These are phyloP conservation scores for Lizonia empirigonia DNA, from an alignment of 2,329 filamentous ascomycete genomes.

Conservation along the genomic window DNA sequence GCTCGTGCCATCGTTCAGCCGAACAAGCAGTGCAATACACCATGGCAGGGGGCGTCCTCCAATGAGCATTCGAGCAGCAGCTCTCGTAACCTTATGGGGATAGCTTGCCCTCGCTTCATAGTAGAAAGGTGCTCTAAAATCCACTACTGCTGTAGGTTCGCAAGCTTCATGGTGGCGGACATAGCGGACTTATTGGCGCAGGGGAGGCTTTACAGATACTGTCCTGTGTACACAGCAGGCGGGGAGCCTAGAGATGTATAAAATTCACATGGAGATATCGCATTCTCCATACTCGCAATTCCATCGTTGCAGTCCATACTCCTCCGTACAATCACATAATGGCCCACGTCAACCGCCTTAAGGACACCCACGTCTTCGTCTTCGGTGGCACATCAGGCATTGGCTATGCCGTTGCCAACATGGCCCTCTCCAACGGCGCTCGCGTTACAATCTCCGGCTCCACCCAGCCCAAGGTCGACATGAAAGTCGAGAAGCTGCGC, in stretches of 20 bases:
- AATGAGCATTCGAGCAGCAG: neutral
- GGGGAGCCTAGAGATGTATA: neutral
- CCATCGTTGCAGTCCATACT: no score
- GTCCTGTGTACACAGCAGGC: neutral
- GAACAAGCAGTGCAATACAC: neutral
- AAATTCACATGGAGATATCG: neutral
- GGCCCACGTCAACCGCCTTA: conserved; percentile 55
- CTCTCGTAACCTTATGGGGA: neutral
- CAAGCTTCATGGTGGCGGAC: neutral
- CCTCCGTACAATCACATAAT: conserved; percentile 16
- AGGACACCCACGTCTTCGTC: conserved; percentile 59
- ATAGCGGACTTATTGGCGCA: neutral
- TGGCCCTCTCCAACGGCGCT: conserved; percentile 60
- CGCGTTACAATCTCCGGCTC: conserved; percentile 66
- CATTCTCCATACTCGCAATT: no score
- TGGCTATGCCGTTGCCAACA: conserved; percentile 65
- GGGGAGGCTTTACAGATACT: neutral
- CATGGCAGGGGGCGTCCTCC: neutral
- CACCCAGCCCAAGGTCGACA: conserved; percentile 56
- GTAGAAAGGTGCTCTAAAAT: neutral
- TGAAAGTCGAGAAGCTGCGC: conserved; percentile 55
- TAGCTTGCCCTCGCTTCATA: neutral
- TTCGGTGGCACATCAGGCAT: conserved; percentile 71
- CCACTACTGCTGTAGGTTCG: neutral
- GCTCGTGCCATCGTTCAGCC: neutral